These are phyloP conservation scores for Cardamine occulta DNA, from an alignment of 345 rosid species.

Conservation along the genomic window DNA sequence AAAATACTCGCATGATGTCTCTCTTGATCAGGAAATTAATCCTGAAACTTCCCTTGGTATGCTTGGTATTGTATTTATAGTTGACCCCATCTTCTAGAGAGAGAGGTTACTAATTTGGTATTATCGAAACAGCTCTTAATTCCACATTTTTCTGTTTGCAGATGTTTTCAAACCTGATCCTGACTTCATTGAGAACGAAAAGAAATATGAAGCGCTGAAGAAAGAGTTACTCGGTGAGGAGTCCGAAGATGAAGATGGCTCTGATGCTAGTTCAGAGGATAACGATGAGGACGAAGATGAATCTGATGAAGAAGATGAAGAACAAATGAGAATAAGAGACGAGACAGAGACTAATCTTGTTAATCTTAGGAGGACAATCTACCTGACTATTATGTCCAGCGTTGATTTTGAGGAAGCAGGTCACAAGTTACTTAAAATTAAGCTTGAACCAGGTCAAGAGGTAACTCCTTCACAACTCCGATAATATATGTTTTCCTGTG, in stretches of 20 bases:
- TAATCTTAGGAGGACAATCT: slow-evolving; percentile 94
- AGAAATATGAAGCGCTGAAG: slow-evolving; percentile 83
- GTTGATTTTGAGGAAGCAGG: slow-evolving; percentile 99
- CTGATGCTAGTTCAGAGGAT: slow-evolving; percentile 69
- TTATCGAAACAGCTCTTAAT: slow-evolving; percentile 5
- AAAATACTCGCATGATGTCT: slow-evolving; percentile 82
- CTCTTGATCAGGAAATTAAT: slow-evolving; percentile 72
- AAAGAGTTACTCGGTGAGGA: slow-evolving; percentile 88
- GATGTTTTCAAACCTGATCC: slow-evolving; percentile 82
- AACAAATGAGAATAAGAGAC: slow-evolving; percentile 75
- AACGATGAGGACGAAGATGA: slow-evolving; percentile 57
- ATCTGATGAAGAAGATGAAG: slow-evolving; percentile 75
- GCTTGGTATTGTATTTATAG: slow-evolving; percentile 29
- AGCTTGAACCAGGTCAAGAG: slow-evolving; percentile 99
- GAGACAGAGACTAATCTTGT: slow-evolving; percentile 98
- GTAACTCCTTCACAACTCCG: slow-evolving; percentile 46
- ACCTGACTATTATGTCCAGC: slow-evolving; percentile 96
- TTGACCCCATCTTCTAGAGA: slow-evolving; percentile 5
- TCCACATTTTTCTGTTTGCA: slow-evolving; percentile 37
- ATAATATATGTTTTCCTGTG: neutral
- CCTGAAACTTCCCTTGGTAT: slow-evolving; percentile 83
- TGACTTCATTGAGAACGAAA: slow-evolving; percentile 83
- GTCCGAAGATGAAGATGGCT: slow-evolving; percentile 81
- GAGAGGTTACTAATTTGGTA: slow-evolving; percentile 6
- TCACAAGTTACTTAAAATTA: slow-evolving; percentile 89